phyloP scores from a whole-genome alignment of 2,329 filamentous ascomycete genomes.

The Cercospora janseana region DNA sequence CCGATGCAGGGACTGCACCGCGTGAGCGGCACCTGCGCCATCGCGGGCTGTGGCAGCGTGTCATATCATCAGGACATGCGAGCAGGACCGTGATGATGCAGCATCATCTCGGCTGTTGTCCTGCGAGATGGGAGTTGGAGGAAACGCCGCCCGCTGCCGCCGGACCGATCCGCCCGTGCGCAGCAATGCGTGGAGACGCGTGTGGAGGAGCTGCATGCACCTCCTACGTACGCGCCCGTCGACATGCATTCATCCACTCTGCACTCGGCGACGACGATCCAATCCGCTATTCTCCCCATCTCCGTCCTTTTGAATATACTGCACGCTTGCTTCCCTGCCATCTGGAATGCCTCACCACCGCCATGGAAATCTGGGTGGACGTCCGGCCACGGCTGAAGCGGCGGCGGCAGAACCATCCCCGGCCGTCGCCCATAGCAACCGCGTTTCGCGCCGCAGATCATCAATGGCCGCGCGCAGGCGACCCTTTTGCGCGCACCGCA shows the following conservation, averaged over 20 bases:
- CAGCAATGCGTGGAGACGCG: too few species aligned
- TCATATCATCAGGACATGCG: background rate
- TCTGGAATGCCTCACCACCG: too few species aligned
- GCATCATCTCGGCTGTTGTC: conserved; percentile 10
- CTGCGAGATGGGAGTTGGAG: conserved; percentile 1
- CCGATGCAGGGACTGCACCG: conserved; percentile 1
- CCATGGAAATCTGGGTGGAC: too few species aligned
- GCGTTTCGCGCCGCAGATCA: background rate
- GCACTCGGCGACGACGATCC: too few species aligned
- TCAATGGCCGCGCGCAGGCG: background rate
- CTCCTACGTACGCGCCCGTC: too few species aligned
- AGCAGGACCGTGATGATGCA: background rate
- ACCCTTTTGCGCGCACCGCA: conserved; percentile 3
- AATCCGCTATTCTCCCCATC: too few species aligned
- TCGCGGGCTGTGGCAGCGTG: background rate
- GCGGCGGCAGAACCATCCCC: background rate
- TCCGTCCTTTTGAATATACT: too few species aligned
- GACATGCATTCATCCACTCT: too few species aligned
- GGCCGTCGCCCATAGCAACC: conserved; percentile 1
- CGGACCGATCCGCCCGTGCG: too few species aligned
- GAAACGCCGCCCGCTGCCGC: background rate
- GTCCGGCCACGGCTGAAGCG: background rate
- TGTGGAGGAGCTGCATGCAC: too few species aligned
- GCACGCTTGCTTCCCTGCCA: too few species aligned
- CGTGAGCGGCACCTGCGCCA: background rate